phyloP scores from a whole-genome alignment of 2,329 filamentous ascomycete species.

The Apiospora koreana region DNA sequence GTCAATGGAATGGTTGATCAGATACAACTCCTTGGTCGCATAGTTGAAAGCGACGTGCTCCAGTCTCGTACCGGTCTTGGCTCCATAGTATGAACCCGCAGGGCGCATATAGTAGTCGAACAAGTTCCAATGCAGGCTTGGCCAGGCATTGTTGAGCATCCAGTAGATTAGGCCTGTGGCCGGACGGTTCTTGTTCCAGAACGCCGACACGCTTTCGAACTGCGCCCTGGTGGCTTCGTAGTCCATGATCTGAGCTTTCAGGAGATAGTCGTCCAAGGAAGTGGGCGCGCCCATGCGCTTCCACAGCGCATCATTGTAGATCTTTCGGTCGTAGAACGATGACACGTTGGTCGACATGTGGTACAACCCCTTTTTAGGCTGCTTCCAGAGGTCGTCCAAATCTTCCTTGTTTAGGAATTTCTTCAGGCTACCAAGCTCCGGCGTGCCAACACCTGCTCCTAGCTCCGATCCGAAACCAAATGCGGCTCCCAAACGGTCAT shows the following conservation, averaged over 20 bases:
- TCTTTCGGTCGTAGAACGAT: slow-evolving; percentile 54
- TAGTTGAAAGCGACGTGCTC: slow-evolving; percentile 62
- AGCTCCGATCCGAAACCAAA: slow-evolving; percentile 67
- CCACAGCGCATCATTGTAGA: slow-evolving; percentile 60
- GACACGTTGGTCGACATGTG: slow-evolving; percentile 62
- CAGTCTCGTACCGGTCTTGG: slow-evolving; percentile 48
- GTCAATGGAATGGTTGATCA: slow-evolving; percentile 55
- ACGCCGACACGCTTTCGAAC: slow-evolving; percentile 56
- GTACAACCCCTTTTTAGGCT: slow-evolving; percentile 52
- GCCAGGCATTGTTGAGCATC: slow-evolving; percentile 69
- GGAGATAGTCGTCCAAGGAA: slow-evolving; percentile 57
- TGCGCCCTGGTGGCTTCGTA: slow-evolving; percentile 64
- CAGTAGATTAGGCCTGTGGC: slow-evolving; percentile 66
- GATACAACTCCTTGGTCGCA: slow-evolving; percentile 42
- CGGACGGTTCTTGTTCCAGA: slow-evolving; percentile 50
- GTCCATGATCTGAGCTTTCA: slow-evolving; percentile 62
- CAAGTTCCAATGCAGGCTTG: slow-evolving; percentile 64
- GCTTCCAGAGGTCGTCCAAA: slow-evolving; percentile 56
- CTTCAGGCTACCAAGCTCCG: slow-evolving; percentile 53
- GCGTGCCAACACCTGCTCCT: slow-evolving; percentile 63
- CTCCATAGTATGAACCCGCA: slow-evolving; percentile 60
- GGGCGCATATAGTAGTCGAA: slow-evolving; percentile 65
- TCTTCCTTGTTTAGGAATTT: slow-evolving; percentile 54
- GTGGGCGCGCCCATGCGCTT: slow-evolving; percentile 52
- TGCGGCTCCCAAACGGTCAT: slow-evolving; percentile 51